Conservation (phyloP, 805 yeast species). For the Hyphopichia homilentoma region DNA sequence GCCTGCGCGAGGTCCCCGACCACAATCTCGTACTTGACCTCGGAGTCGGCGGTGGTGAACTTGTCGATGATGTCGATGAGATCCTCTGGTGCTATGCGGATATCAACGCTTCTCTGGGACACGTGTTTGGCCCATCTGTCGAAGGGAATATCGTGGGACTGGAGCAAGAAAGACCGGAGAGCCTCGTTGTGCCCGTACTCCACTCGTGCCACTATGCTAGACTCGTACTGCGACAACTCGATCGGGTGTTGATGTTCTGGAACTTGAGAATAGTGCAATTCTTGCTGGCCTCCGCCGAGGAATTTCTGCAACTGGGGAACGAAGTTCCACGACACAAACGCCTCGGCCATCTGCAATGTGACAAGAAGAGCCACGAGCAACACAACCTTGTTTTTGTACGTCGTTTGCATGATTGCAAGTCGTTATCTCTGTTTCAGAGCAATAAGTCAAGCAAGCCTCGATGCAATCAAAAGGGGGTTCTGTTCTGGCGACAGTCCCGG, state of each 20-base stretch:
- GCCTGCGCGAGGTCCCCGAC: slow-evolving; percentile 57
- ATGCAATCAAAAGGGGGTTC: too few relatives aligned
- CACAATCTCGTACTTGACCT: slow-evolving; percentile 35
- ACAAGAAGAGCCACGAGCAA: too few relatives aligned
- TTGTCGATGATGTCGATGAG: slow-evolving; percentile 18
- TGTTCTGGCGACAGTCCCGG: too few relatives aligned
- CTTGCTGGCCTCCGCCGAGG: too few relatives aligned
- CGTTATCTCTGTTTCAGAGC: too few relatives aligned
- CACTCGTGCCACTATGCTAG: slow-evolving; percentile 45
- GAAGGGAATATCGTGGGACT: slow-evolving; percentile 8
- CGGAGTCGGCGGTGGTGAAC: slow-evolving; percentile 12
- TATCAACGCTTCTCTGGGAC: slow-evolving; percentile 9
- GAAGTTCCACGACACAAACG: too few relatives aligned
- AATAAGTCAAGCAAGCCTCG: too few relatives aligned
- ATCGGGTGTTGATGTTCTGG: slow-evolving; percentile 31
- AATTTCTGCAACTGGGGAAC: too few relatives aligned
- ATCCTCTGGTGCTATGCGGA: slow-evolving; percentile 17
- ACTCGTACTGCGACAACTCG: slow-evolving; percentile 36
- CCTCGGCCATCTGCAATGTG: too few relatives aligned
- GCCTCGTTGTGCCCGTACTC: slow-evolving; percentile 18
- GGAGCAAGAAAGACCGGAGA: slow-evolving; percentile 15
- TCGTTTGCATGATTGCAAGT: too few relatives aligned
- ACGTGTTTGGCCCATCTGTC: slow-evolving; percentile 48
- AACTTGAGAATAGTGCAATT: slow-evolving; percentile 30
- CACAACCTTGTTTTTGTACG: too few relatives aligned